These are phyloP conservation scores for Cladosporium sp. DNA, from an alignment of 2,329 filamentous ascomycete species.

Conservation along the genomic window DNA sequence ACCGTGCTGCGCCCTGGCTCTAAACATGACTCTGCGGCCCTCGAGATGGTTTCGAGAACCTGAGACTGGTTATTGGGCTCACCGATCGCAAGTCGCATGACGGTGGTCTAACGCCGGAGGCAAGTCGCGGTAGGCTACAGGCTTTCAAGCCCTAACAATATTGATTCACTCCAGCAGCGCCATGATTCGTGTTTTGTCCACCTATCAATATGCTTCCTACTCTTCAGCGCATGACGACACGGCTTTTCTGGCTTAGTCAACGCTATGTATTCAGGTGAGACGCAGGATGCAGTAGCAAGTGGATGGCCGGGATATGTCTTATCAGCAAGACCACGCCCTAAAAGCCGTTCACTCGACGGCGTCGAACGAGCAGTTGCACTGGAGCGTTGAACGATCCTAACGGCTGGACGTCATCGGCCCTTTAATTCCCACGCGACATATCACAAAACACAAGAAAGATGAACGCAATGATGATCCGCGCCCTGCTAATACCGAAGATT, in stretches of 20 bases:
- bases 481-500: background rate
- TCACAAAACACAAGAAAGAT: background rate
- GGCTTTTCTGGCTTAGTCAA: background rate
- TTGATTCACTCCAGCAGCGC: background rate
- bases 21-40: conserved; percentile 8
- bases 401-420: conserved; percentile 18
- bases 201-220: background rate
- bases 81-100: background rate
- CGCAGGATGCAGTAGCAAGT: background rate
- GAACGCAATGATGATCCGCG: background rate
- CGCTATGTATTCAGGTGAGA: background rate
- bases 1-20: conserved; percentile 1
- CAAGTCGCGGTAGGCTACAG: background rate
- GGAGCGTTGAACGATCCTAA: conserved; percentile 8
- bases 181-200: background rate
- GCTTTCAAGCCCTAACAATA: background rate
- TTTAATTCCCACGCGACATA: conserved; percentile 8
- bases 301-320: conserved; percentile 9
- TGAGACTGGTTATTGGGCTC: background rate
- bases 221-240: background rate
- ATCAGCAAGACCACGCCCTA: conserved; percentile 13
- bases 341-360: conserved; percentile 12
- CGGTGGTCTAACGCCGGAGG: background rate
- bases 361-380: conserved; percentile 2
- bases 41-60: background rate